A percentile compares a stretch with the other conserved stretches of the same genome.
Evolutionary conservation across 306 rosid species (phyloP).

Genomic region (Cyamopsis tetragonoloba): DNA sequence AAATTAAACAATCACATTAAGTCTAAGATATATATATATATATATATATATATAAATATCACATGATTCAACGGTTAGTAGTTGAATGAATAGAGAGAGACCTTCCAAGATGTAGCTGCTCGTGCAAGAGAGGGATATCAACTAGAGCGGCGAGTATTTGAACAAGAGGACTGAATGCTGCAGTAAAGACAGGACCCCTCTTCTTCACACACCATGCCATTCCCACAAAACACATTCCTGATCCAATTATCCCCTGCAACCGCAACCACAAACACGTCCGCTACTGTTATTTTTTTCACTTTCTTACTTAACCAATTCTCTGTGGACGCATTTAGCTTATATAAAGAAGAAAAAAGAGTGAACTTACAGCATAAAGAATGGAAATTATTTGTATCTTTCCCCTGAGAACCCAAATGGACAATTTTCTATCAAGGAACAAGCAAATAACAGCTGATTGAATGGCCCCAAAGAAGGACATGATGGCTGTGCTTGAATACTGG

Average conservation of each 20-base stretch:
- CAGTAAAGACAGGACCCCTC: conserved; percentile 89
- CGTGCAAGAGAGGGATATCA: conserved; percentile 74
- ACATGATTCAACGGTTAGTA: too few relatives aligned
- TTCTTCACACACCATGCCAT: conserved; percentile 98
- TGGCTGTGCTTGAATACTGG: conserved; percentile 81
- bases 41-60: background rate
- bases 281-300: too few relatives aligned
- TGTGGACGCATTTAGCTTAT: too few relatives aligned
- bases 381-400: conserved; percentile 59
- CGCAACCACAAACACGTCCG: too few relatives aligned
- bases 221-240: conserved; percentile 80
- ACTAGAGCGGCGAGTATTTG: conserved; percentile 80
- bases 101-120: conserved; percentile 74
- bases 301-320: conserved; percentile 18
- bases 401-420: conserved; percentile 65
- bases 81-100: too few relatives aligned
- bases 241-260: conserved; percentile 91
- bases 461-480: conserved; percentile 85
- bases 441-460: conserved; percentile 68
- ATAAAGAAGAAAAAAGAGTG: too few relatives aligned
- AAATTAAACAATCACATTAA: background rate
- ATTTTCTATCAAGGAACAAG: conserved; percentile 40
- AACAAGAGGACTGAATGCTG: conserved; percentile 89
- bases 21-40: too few relatives aligned
- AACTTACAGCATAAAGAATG: conserved; percentile 69